Percentiles rank a stretch among this genome's conserved stretches.
phyloP scores from a whole-genome alignment of 2,329 filamentous ascomycete species.

The Sporothrix protearum region DNA sequence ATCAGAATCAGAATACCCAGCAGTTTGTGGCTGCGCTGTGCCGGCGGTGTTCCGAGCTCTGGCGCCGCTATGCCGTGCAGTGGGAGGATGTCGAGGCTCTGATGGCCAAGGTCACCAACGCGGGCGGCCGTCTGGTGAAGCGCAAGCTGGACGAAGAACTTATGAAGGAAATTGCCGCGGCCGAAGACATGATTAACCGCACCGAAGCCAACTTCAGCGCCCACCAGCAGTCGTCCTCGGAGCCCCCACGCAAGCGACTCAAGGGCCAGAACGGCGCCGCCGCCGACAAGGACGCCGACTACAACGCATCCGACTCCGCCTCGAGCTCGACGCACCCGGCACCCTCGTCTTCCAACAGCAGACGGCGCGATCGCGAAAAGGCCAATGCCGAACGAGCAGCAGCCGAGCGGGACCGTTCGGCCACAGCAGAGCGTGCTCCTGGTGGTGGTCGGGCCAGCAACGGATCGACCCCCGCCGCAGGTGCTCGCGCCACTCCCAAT shows the following conservation, averaged over 20 bases:
- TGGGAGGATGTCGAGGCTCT: slow-evolving; percentile 94
- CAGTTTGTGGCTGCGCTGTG: slow-evolving; percentile 80
- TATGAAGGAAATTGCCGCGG: slow-evolving; percentile 65
- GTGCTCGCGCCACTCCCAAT: slow-evolving; percentile 52
- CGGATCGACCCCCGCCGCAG: slow-evolving; percentile 45
- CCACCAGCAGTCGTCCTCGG: slow-evolving; percentile 34
- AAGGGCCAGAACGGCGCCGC: slow-evolving; percentile 41
- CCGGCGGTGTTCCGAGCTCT: slow-evolving; percentile 83
- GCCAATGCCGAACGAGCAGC: slow-evolving; percentile 45
- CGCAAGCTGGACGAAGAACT: slow-evolving; percentile 89
- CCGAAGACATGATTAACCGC: slow-evolving; percentile 57
- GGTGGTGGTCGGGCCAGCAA: slow-evolving; percentile 24
- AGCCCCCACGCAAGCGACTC: slow-evolving; percentile 63
- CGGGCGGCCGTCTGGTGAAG: slow-evolving; percentile 79
- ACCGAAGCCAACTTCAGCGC: slow-evolving; percentile 33
- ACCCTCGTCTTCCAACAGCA: slow-evolving; percentile 44
- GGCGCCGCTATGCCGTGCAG: slow-evolving; percentile 92
- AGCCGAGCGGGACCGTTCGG: neutral
- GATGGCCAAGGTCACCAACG: slow-evolving; percentile 76
- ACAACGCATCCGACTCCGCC: slow-evolving; percentile 44
- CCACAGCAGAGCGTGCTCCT: neutral
- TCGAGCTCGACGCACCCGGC: slow-evolving; percentile 45
- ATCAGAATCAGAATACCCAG: slow-evolving; percentile 37
- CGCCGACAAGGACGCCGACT: slow-evolving; percentile 50
- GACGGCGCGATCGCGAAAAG: slow-evolving; percentile 47